Percentiles rank a stretch among this genome's conserved stretches.
These are phyloP conservation scores for Lumnitzera racemosa DNA, from an alignment of 345 rosid genomes.

Conservation along the genomic window DNA sequence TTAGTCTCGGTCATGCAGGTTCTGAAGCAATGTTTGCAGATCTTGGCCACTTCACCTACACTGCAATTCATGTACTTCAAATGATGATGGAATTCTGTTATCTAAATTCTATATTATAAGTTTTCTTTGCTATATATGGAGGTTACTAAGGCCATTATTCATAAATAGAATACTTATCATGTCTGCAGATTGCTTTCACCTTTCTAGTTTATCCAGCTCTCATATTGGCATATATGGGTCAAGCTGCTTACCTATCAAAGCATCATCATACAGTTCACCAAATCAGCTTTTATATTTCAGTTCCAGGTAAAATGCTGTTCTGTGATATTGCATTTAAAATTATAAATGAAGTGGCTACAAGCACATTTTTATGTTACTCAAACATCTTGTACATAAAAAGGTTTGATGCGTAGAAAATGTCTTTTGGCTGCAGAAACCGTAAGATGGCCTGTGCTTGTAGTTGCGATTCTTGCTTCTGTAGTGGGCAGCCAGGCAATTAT, in stretches of 20 bases:
- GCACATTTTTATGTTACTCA: background rate
- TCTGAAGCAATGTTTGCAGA: slow-evolving; percentile 99
- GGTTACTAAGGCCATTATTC: too few relatives aligned
- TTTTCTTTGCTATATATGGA: too few relatives aligned
- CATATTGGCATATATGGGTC: slow-evolving; percentile 97
- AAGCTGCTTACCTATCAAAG: slow-evolving; percentile 91
- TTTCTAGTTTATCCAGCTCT: slow-evolving; percentile 97
- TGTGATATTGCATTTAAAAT: background rate
- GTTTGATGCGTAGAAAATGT: background rate
- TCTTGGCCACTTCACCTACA: slow-evolving; percentile 95
- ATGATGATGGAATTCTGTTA: background rate
- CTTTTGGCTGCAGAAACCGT: slow-evolving; percentile 47
- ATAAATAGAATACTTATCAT: background rate
- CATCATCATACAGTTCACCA: slow-evolving; percentile 61
- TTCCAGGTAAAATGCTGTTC: slow-evolving; percentile 50
- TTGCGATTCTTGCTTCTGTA: slow-evolving; percentile 95
- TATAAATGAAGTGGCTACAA: background rate
- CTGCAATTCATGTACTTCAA: slow-evolving; percentile 69
- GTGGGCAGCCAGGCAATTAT: slow-evolving; percentile 99
- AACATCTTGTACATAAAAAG: too few relatives aligned
- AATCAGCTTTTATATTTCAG: slow-evolving; percentile 83
- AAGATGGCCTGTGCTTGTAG: slow-evolving; percentile 73
- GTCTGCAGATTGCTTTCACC: slow-evolving; percentile 84
- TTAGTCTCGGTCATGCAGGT: slow-evolving; percentile 40
- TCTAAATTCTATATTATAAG: background rate